phyloP scores from a whole-genome alignment of 176 grass and related monocot genomes.

The Panicum miliaceum region DNA sequence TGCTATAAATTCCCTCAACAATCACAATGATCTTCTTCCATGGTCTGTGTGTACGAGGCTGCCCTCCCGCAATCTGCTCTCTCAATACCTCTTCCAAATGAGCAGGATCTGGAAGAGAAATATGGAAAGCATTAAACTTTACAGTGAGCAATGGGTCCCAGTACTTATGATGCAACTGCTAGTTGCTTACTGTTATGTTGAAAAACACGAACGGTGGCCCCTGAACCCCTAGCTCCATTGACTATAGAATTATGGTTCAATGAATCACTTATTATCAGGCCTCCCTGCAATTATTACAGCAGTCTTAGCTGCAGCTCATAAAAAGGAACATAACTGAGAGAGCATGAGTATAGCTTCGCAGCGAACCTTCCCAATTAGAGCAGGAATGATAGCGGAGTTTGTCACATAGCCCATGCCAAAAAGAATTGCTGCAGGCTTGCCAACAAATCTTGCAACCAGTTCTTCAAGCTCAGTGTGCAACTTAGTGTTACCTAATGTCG shows the following conservation, averaged over 20 bases:
- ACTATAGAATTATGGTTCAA: slow-evolving; percentile 98
- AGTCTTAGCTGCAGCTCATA: slow-evolving; percentile 23
- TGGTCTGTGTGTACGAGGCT: slow-evolving; percentile 83
- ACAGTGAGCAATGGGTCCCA: neutral
- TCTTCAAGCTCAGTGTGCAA: slow-evolving; percentile 82
- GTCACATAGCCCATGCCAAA: slow-evolving; percentile 98
- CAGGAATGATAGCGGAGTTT: slow-evolving; percentile 87
- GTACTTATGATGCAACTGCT: slow-evolving; percentile 22
- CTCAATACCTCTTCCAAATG: slow-evolving; percentile 91
- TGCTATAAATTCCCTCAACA: slow-evolving; percentile 96
- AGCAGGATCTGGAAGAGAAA: slow-evolving; percentile 59
- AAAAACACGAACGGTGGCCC: slow-evolving; percentile 82
- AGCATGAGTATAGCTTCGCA: neutral
- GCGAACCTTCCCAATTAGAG: slow-evolving; percentile 77
- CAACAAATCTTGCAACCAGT: slow-evolving; percentile 79
- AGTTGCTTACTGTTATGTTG: slow-evolving; percentile 92
- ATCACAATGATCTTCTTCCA: slow-evolving; percentile 99
- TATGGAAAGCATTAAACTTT: slow-evolving; percentile 26
- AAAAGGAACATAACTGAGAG: slow-evolving; percentile 3
- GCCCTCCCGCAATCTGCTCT: slow-evolving; percentile 85
- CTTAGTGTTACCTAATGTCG: slow-evolving; percentile 73
- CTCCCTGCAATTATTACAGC: slow-evolving; percentile 60
- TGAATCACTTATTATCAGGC: slow-evolving; percentile 90
- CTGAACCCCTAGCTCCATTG: slow-evolving; percentile 87
- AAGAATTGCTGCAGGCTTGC: slow-evolving; percentile 82